Evolutionary conservation across 495 filamentous ascomycete genomes (phyloP), one percentile per base, ranked within the genome.

Genomic region (Penicillium alfredii): DNA sequence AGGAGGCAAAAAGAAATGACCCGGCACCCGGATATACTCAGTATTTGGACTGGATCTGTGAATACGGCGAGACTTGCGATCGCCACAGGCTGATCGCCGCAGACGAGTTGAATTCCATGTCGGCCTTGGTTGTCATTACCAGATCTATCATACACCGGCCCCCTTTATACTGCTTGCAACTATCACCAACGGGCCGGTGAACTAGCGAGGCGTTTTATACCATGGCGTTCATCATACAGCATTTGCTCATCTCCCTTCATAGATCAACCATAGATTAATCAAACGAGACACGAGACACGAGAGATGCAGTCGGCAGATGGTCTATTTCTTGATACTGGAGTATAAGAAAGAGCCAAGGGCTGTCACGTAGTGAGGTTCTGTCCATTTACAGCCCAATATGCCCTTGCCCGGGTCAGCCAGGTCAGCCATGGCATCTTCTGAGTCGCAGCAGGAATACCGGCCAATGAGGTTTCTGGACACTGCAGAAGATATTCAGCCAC

Each of bases 1-100:
- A 13, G 55, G 42, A 27, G 46, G 30, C 34, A 49, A 48, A 41
- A 55, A 53, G 41, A 56, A 61, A 39, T 55, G 27, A 51, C n/a
- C 8, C 15, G 14, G n/a, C n/a, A n/a, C n/a, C n/a, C n/a, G n/a
- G n/a, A n/a, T n/a, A n/a, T n/a, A n/a, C n/a, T n/a, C n/a, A n/a
- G n/a, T n/a, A n/a, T n/a, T n/a, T n/a, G n/a, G n/a, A n/a, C n/a
- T n/a, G n/a, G n/a, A n/a, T n/a, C n/a, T n/a, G n/a, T n/a, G n/a
- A n/a, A n/a, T n/a, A n/a, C n/a, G n/a, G n/a, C n/a, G n/a, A n/a
- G n/a, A n/a, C n/a, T n/a, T n/a, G n/a, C n/a, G n/a, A n/a, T n/a
- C n/a, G n/a, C n/a, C n/a, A n/a, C n/a, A n/a, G n/a, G n/a, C n/a
- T n/a, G n/a, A n/a, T n/a, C n/a, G n/a, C n/a, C n/a, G n/a, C n/a